Base-by-base conservation (phyloP, 1,139 yeast species). In the Suhomyces chickasaworum region DNA sequence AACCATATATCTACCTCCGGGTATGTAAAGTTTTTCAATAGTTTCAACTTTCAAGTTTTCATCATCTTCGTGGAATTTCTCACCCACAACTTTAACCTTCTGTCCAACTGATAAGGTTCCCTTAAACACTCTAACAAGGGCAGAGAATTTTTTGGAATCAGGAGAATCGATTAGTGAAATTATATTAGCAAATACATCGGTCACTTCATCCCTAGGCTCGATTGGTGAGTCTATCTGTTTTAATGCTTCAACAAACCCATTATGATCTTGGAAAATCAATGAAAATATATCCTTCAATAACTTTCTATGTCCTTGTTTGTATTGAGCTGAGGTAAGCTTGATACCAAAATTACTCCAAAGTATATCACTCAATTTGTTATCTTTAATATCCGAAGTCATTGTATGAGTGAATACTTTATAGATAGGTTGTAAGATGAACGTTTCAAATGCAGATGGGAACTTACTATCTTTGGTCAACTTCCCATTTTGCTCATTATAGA, bases 361-460 rank as follows among this genome's bases (percentile, higher is more conserved):
- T 21, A 80, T 60, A 3, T 54, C 53, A 7, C 68, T 42, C 18
- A 75, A 55, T 8, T 68, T 61, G 15, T 81, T 60, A 0, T 71
- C 73, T 2, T 66, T 64, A 1, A 78, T 66, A 25, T 80, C 80
- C 31, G 79, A 69, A 0, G 90, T 80, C 9, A 93, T 57, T 0
- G 88, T 70, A 35, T 81, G 77, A 0, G 89, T 75, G 41, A 84
- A 69, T 4, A 91, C 62, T 60, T 93, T 91, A 67, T 91, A 93
- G 6, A 95, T 58, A 0, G 99, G 99, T 16, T 80, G 83, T 15
- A 90, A 68, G 8, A 93, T 73, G 54, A 90, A 86, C 48, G 78
- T 76, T 12, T 81, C 78, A 62, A 91, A 91, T 0, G 91, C 67
- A 46, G 89, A 66, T 18, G 72, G 63, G 1, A 62, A 48, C 1